Base-by-base conservation (phyloP, 2,329 filamentous ascomycete species). In the Lachnellula cervina region DNA sequence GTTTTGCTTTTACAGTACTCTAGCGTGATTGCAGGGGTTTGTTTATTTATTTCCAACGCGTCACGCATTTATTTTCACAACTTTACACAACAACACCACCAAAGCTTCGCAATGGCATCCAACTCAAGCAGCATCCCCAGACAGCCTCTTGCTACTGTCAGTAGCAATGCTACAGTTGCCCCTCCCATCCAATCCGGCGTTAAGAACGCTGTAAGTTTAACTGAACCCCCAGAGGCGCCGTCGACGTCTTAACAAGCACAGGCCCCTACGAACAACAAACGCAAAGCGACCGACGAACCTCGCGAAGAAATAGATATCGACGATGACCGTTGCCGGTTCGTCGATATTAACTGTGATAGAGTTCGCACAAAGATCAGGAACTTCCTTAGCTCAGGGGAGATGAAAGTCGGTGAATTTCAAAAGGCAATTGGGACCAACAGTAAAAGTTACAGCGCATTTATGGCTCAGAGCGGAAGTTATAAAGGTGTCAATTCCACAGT, bases 361-460 rank as follows among this genome's bases (percentile, higher is more conserved):
- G 60, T 76, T 34, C 71, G 74, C 11, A 64, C 64, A 52, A 75
- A 74, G 51, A 77, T 79, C 56, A 68, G 69, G 32, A 62, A 62
- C 14, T 71, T 78, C 57, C 64, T 79, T 17, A 68, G 66, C 6
- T 67, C 65, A 2, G 71, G 73, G 21, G 74, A 74, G 52, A 76
- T 77, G 74, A 76, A 73, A 55, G 70, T 74, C 3, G 71, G 68
- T 21, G 69, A 76, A 38, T 79, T 78, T 61, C 72, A 73, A 44
- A 61, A 70, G 5, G 66, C 66, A 2, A 70, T 77, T 42, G 64
- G 65, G 16, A 69, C 72, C 13, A 71, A 59, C n/a, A 63, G 61
- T n/a, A 68, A 59, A n/a, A 66, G 69, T 4, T 76, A 76, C 60
- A 59, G 60, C 19, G 60, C 58, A 5, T 84, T 83, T 66, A 77